phyloP scores from a whole-genome alignment of 2,329 filamentous ascomycete genomes.

The Dactylonectria macrodidyma region DNA sequence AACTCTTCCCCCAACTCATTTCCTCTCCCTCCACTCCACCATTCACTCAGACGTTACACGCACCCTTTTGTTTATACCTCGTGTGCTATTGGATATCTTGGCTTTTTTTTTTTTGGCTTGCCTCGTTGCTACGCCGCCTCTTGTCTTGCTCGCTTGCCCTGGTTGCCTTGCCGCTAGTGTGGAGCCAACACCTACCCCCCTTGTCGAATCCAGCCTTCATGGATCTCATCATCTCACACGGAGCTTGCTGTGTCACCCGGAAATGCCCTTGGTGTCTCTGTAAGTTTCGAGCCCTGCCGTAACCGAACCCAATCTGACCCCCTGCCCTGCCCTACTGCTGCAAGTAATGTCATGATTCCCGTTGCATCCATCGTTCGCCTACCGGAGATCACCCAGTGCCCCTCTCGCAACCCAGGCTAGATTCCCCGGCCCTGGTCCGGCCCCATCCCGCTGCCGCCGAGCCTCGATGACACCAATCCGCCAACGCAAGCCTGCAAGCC shows the following conservation, averaged over 20 bases:
- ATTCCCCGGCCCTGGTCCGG: conserved; percentile 2
- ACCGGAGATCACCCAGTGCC: not conserved
- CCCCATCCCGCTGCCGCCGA: not conserved
- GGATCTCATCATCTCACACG: conserved; percentile 8
- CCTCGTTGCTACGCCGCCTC: not conserved
- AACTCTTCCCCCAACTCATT: not conserved
- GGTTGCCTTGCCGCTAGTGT: conserved; percentile 1
- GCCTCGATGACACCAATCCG: conserved; percentile 13
- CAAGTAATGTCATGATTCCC: conserved; percentile 23
- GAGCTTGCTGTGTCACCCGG: conserved; percentile 20
- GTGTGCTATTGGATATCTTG: not conserved
- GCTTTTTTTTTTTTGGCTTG: not conserved
- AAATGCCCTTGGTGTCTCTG: conserved; percentile 5
- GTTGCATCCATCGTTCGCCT: conserved; percentile 9
- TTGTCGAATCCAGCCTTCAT: not conserved
- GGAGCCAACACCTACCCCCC: conserved; percentile 6
- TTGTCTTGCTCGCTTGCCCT: not conserved
- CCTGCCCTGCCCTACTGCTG: conserved; percentile 13
- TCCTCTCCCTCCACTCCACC: too few species aligned
- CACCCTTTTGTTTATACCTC: not conserved
- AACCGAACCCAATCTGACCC: conserved; percentile 7
- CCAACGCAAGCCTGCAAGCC: not conserved
- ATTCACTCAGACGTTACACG: conserved; percentile 15
- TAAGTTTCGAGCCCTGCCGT: not conserved
- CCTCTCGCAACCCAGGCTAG: conserved; percentile 12